Base-by-base conservation (phyloP, 1,284 basidiomycete species). In the Leccinum subatratum region DNA sequence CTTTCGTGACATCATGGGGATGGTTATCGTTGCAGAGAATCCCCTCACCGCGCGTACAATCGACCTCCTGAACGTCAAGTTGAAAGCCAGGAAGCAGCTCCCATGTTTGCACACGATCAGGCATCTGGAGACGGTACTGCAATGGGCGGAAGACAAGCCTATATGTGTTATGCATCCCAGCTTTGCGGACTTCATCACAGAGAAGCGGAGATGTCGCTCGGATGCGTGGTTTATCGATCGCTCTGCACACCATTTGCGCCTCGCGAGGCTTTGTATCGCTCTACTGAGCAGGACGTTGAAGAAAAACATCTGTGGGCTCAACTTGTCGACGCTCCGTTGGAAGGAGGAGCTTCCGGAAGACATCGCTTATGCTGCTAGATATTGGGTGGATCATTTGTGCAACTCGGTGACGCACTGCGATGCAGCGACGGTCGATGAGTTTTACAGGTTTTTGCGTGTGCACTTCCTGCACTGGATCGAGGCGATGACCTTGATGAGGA, bases 381-480 rank as follows among this genome's bases (percentile, higher is more conserved):
- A 73, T 51, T 77, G 77, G 75, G 67, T 76, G 9, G 69, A 76
- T 30, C 77, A 76, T 61, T 32, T 77, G 22, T 77, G 76, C 64
- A 37, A 65, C 6, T 70, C 68, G 3, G 63, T 34, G 12, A 30
- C 3, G 20, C 22, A n/a, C 16, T 39, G 42, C 16, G 68, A 68
- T 14, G 66, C 28, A 28, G 56, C 6, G 9, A 16, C 70, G 32
- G 63, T 12, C 9, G 66, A 69, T 3, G 73, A 70, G 14, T 64
- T 78, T 3, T 7, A 70, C 3, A 4, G 1, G 30, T 75, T 76
- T 65, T 62, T 76, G 62, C 61, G 60, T 6, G 63, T 45, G n/a
- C 75, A 76, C 37, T 72, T 78, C 3, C 59, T 76, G n/a, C 76
- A 76, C 63, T 76, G 77, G 75, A 72, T 78, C 34, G 77, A 76